A percentile compares a stretch with the other conserved stretches of the same genome.
phyloP scores from a whole-genome alignment of 805 yeast genomes.

The Clavispora carvajalis region DNA sequence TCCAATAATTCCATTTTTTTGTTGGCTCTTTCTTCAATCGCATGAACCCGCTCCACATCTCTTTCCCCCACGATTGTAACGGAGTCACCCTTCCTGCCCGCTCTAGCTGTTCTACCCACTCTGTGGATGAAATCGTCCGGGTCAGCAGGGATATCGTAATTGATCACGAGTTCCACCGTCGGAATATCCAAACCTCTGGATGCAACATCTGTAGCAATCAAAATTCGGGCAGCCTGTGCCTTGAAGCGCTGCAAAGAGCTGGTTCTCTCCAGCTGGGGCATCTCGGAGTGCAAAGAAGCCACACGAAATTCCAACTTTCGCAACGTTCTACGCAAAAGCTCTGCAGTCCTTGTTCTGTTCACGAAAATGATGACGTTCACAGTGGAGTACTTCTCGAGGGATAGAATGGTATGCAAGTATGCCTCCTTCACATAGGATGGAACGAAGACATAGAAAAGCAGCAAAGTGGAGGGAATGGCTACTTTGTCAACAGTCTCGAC shows the following conservation, averaged over 20 bases:
- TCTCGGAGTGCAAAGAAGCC: constrained; percentile 87
- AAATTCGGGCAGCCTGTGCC: constrained; percentile 88
- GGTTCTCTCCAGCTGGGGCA: constrained; percentile 90
- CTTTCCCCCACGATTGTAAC: constrained; percentile 79
- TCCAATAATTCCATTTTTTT: constrained; percentile 75
- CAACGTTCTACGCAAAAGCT: constrained; percentile 72
- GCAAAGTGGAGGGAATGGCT: constrained; percentile 72
- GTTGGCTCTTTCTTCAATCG: constrained; percentile 81
- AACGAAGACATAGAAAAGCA: constrained; percentile 62
- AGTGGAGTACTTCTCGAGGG: constrained; percentile 55
- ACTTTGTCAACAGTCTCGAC: constrained; percentile 68
- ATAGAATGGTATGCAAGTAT: constrained; percentile 64
- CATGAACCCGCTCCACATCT: constrained; percentile 74
- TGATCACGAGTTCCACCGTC: constrained; percentile 79
- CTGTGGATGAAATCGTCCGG: constrained; percentile 95
- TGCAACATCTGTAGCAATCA: constrained; percentile 96
- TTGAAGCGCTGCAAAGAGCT: constrained; percentile 88
- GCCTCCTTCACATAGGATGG: constrained; percentile 92
- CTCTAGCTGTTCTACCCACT: constrained; percentile 99
- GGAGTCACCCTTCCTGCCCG: constrained; percentile 84
- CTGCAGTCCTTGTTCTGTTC: constrained; percentile 87
- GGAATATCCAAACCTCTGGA: constrained; percentile 98
- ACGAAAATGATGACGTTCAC: constrained; percentile 83
- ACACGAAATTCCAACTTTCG: constrained; percentile 71
- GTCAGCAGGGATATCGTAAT: constrained; percentile 92